A percentile compares a stretch with the other conserved stretches of the same genome.
Conservation (phyloP, 768 basidiomycete species). For the Hygrophorus russula region DNA sequence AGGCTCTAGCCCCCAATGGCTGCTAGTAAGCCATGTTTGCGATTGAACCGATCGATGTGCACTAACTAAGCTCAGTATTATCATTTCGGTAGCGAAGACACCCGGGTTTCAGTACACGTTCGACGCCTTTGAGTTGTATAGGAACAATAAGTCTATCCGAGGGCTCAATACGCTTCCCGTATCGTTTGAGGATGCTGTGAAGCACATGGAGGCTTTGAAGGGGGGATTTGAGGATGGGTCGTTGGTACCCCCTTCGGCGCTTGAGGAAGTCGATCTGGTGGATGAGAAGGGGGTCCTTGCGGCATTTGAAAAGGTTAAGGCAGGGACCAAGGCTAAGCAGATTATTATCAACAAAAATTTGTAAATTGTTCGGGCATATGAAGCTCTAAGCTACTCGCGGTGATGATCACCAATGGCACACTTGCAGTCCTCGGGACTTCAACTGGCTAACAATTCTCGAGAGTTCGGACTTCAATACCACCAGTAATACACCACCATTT, state of each 20-base stretch:
- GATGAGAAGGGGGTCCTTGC: conserved; percentile 1
- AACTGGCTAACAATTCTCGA: no score
- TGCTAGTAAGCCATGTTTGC: conserved; percentile 1
- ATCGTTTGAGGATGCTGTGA: background rate
- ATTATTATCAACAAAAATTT: conserved; percentile 4
- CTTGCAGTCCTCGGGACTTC: no score
- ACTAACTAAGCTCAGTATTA: background rate
- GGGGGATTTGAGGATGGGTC: conserved; percentile 5
- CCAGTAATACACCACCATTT: no score
- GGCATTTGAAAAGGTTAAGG: conserved; percentile 6
- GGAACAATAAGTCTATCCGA: conserved; percentile 3
- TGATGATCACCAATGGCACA: no score
- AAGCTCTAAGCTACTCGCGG: no score
- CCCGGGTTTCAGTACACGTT: conserved; percentile 6
- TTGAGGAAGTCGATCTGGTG: conserved; percentile 1
- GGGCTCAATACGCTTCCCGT: conserved; percentile 5
- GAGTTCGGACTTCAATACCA: no score
- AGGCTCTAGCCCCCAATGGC: conserved; percentile 2
- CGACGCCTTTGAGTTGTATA: conserved; percentile 6
- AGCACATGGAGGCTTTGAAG: background rate
- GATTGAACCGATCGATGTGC: background rate
- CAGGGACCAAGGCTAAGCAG: conserved; percentile 5
- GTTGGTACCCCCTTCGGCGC: background rate
- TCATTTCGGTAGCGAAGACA: conserved; percentile 5
- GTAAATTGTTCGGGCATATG: background rate